Percentiles rank a stretch among this genome's conserved stretches.
These are phyloP conservation scores for Cocos nucifera DNA, from an alignment of 176 grass and related monocot genomes.

Conservation along the genomic window DNA sequence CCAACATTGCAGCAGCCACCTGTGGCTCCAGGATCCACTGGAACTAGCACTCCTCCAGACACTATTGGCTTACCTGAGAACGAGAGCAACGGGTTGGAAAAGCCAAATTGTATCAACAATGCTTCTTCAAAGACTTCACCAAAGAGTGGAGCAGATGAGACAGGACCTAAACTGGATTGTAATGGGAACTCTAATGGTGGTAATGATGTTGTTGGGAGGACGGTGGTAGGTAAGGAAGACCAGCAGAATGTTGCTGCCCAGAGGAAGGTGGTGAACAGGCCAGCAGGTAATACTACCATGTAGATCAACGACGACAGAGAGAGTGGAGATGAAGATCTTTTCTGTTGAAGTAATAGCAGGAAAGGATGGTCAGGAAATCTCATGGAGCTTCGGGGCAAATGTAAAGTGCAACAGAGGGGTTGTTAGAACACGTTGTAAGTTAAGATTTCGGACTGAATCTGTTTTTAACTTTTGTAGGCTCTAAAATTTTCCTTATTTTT, in stretches of 20 bases:
- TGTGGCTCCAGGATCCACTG: constrained; percentile 21
- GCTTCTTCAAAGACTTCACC: constrained; percentile 1
- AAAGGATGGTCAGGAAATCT: not conserved
- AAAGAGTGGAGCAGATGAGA: not conserved
- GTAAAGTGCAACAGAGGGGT: constrained; percentile 9
- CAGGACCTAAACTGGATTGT: not conserved
- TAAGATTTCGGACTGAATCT: not conserved
- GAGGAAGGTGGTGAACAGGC: not conserved
- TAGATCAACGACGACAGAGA: not conserved
- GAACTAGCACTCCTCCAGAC: constrained; percentile 17
- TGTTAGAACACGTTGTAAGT: no score
- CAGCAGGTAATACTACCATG: not conserved
- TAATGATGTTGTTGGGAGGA: not conserved
- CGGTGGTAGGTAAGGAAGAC: not conserved
- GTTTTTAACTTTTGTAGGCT: not conserved
- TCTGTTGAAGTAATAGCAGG: not conserved
- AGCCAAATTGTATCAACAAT: constrained; percentile 2
- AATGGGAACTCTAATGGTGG: constrained; percentile 1
- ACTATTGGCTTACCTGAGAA: constrained; percentile 14
- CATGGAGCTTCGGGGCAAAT: not conserved
- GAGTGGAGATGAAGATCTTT: not conserved
- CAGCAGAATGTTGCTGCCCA: not conserved
- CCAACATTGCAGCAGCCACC: constrained; percentile 35
- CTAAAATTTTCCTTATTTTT: no score
- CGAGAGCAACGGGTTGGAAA: constrained; percentile 17